Conservation (phyloP, 2,329 filamentous ascomycete genomes). For the Colletotrichum cordylinicola region DNA sequence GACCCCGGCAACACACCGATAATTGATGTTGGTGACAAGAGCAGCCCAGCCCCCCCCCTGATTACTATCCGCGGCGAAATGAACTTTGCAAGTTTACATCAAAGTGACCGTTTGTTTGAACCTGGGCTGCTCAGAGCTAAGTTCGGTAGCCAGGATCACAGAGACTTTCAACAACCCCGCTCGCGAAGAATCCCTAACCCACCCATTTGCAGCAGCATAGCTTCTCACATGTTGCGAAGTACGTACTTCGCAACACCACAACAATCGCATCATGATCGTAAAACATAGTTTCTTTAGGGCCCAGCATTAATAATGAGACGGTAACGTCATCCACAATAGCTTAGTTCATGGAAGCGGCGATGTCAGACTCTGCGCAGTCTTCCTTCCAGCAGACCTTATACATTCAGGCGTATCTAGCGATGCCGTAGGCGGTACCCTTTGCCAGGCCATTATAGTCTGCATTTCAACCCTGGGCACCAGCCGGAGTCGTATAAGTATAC, state of each 20-base stretch:
- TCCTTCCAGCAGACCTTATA: neutral
- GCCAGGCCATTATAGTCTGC: neutral
- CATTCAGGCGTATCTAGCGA: neutral
- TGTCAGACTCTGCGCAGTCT: neutral
- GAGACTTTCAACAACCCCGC: too few relatives aligned
- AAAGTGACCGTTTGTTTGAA: too few relatives aligned
- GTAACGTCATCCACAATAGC: slow-evolving; percentile 10
- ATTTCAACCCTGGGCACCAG: neutral
- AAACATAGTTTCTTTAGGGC: neutral
- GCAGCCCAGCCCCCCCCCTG: too few relatives aligned
- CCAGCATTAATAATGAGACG: neutral
- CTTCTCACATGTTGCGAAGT: too few relatives aligned
- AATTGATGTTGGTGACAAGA: too few relatives aligned
- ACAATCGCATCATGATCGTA: neutral
- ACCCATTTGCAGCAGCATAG: neutral
- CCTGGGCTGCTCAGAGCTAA: too few relatives aligned
- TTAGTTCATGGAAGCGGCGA: neutral
- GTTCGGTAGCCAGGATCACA: too few relatives aligned
- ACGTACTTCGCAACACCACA: too few relatives aligned
- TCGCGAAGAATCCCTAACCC: too few relatives aligned
- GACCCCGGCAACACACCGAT: too few relatives aligned
- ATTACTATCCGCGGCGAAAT: too few relatives aligned
- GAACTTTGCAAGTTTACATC: too few relatives aligned
- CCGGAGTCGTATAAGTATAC: neutral
- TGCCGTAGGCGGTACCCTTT: neutral